A percentile compares a stretch with the other conserved stretches of the same genome.
phyloP scores from a whole-genome alignment of 2,329 filamentous ascomycete species.

The Microsporum ferrugineum region DNA sequence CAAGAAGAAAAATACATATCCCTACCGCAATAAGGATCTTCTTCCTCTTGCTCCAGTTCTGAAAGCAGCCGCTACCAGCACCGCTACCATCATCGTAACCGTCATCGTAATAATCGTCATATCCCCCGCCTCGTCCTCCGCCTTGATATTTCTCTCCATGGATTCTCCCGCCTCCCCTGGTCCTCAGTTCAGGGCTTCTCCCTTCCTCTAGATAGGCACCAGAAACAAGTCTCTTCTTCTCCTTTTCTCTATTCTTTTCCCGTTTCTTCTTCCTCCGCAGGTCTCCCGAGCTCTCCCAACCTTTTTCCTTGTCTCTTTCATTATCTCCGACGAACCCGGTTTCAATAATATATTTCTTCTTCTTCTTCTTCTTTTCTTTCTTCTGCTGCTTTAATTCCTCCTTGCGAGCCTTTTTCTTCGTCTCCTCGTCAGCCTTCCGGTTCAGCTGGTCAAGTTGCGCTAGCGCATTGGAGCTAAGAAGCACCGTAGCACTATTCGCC shows the following conservation, averaged over 20 bases:
- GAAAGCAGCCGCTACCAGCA: constrained; percentile 22
- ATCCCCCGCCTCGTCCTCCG: constrained; percentile 22
- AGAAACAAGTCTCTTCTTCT: constrained; percentile 54
- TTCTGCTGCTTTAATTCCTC: constrained; percentile 13
- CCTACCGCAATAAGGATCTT: constrained; percentile 46
- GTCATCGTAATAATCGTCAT: constrained; percentile 24
- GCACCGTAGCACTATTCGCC: constrained; percentile 31
- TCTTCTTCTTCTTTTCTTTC: constrained; percentile 27
- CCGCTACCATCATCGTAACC: constrained; percentile 30
- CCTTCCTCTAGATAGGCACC: constrained; percentile 61
- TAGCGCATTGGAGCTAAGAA: constrained; percentile 46
- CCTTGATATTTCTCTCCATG: constrained; percentile 40
- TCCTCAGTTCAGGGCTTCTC: constrained; percentile 39
- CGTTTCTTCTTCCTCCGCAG: constrained; percentile 16
- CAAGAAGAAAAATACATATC: constrained; percentile 44
- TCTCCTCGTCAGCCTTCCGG: constrained; percentile 40
- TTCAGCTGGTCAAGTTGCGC: constrained; percentile 56
- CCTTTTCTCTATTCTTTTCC: constrained; percentile 19
- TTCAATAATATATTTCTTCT: constrained; percentile 16
- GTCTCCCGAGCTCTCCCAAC: constrained; percentile 13
- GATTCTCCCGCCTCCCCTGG: constrained; percentile 36
- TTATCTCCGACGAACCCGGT: constrained; percentile 3
- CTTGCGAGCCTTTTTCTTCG: constrained; percentile 33
- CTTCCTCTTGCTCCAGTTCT: constrained; percentile 33
- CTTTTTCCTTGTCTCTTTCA: constrained; percentile 18